These are phyloP conservation scores for Talaromyces sp. DNA, from an alignment of 2,329 filamentous ascomycete genomes.

Conservation along the genomic window DNA sequence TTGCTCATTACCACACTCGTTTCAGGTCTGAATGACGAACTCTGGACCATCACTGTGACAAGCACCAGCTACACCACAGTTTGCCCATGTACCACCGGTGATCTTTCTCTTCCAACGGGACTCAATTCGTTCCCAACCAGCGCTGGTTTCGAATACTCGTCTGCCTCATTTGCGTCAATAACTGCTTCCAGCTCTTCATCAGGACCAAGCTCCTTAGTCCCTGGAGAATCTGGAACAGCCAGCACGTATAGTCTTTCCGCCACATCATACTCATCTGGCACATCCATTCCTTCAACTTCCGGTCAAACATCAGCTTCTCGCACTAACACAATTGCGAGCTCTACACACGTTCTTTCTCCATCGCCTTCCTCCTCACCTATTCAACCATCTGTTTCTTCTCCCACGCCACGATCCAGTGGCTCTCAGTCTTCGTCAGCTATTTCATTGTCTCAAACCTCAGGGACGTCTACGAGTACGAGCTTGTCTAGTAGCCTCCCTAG, in stretches of 20 bases:
- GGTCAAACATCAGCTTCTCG: neutral
- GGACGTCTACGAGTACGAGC: neutral
- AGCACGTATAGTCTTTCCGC: neutral
- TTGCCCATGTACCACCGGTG: neutral
- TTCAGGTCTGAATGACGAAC: neutral
- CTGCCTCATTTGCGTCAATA: neutral
- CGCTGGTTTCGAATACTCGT: neutral
- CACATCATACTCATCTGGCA: neutral
- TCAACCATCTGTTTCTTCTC: neutral
- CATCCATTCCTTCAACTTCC: neutral
- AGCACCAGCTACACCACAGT: neutral
- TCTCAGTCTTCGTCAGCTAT: neutral
- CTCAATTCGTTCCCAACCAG: neutral
- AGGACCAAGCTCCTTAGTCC: neutral
- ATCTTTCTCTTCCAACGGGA: neutral
- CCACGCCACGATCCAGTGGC: neutral
- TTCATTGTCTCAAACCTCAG: neutral
- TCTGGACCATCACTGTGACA: neutral
- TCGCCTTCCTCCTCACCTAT: neutral
- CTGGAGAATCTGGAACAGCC: neutral
- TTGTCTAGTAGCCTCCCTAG: neutral
- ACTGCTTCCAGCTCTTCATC: neutral
- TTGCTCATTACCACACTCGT: neutral
- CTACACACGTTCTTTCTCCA: neutral
- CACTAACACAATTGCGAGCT: too few relatives aligned